Conservation (phyloP, 768 basidiomycete species). For the Boletus subcaerulescens region DNA sequence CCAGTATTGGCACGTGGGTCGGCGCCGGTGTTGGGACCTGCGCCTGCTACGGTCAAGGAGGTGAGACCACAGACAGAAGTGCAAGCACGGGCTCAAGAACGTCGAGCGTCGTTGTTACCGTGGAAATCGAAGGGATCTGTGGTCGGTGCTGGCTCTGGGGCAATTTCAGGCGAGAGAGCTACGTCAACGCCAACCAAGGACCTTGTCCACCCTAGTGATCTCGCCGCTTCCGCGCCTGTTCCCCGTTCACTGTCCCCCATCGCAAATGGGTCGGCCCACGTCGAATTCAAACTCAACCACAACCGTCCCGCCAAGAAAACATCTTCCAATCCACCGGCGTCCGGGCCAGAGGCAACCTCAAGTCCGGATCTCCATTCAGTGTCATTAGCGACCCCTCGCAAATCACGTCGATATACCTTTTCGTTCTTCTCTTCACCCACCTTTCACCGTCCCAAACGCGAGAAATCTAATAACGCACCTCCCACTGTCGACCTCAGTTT, state of each 20-base stretch:
- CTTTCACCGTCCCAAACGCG: constrained; percentile 20
- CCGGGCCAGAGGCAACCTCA: not conserved
- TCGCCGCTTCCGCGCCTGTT: not conserved
- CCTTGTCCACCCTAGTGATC: not conserved
- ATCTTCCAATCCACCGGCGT: not conserved
- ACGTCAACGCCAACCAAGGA: not conserved
- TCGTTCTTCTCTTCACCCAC: constrained; percentile 21
- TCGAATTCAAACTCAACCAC: not conserved
- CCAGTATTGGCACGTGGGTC: not conserved
- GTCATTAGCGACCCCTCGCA: constrained; percentile 3
- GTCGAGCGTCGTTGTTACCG: constrained; percentile 18
- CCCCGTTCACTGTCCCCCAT: not conserved
- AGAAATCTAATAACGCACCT: constrained; percentile 8
- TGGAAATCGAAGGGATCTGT: constrained; percentile 20
- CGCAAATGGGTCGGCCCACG: not conserved
- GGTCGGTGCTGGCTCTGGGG: not conserved
- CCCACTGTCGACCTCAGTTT: not conserved
- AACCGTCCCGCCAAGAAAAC: not conserved
- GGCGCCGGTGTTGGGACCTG: not conserved
- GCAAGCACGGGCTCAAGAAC: constrained; percentile 4
- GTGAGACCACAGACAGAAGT: not conserved
- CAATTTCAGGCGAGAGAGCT: not conserved
- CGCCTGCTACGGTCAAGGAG: not conserved
- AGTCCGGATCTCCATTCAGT: not conserved
- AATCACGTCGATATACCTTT: constrained; percentile 23